phyloP scores from a whole-genome alignment of 78 protist species.

The Dictyostelium firmibasis region DNA sequence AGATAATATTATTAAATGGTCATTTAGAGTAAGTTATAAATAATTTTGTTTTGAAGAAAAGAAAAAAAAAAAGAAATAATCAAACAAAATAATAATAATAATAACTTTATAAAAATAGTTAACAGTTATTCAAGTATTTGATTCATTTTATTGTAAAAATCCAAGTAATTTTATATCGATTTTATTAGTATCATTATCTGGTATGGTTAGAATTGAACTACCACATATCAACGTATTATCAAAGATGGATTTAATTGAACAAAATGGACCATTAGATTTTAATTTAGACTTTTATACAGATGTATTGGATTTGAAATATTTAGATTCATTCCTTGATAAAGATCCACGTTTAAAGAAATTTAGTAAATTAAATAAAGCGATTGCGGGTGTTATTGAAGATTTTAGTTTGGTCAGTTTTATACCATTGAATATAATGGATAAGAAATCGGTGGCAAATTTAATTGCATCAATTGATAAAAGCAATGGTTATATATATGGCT shows the following conservation, averaged over 20 bases:
- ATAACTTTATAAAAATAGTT: slow-evolving; percentile 17
- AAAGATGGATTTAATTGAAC: slow-evolving; percentile 94
- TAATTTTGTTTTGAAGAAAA: neutral
- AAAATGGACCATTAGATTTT: slow-evolving; percentile 82
- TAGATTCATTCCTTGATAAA: slow-evolving; percentile 4
- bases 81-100: too few species aligned
- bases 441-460: slow-evolving; percentile 43
- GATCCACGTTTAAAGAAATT: slow-evolving; percentile 23
- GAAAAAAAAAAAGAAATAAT: neutral
- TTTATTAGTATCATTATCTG: slow-evolving; percentile 88
- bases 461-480: slow-evolving; percentile 80
- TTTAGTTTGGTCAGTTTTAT: slow-evolving; percentile 89
- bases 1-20: slow-evolving; percentile 78
- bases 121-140: slow-evolving; percentile 89
- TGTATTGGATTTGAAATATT: slow-evolving; percentile 72
- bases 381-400: slow-evolving; percentile 90
- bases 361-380: slow-evolving; percentile 63
- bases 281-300: slow-evolving; percentile 91
- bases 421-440: slow-evolving; percentile 81
- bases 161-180: slow-evolving; percentile 94
- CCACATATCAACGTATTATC: slow-evolving; percentile 98
- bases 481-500: slow-evolving; percentile 82
- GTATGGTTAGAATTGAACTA: slow-evolving; percentile 89
- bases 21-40: slow-evolving; percentile 78
- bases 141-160: slow-evolving; percentile 90